phyloP scores from a whole-genome alignment of 116 monocot species.

The Dioscorea cayenensis region DNA sequence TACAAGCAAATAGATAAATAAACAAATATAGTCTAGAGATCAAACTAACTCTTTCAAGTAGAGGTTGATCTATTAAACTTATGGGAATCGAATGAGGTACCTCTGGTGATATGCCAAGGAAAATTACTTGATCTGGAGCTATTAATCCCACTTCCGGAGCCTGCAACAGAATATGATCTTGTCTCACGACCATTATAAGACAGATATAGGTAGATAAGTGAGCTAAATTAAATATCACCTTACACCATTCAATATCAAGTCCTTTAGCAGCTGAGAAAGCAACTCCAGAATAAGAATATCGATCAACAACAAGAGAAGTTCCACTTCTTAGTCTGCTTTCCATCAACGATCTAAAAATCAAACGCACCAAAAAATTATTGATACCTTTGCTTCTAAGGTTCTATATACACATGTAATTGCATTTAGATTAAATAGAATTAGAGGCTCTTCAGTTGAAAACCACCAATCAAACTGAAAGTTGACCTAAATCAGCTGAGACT shows the following conservation, averaged over 20 bases:
- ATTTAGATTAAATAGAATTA: not conserved
- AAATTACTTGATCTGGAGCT: slow-evolving; percentile 88
- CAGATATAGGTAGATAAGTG: not conserved
- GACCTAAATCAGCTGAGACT: too few species aligned
- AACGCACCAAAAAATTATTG: not conserved
- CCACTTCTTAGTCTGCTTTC: slow-evolving; percentile 78
- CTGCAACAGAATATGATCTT: slow-evolving; percentile 18
- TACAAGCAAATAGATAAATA: not conserved
- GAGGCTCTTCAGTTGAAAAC: too few species aligned
- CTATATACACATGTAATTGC: not conserved
- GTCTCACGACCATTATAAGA: not conserved
- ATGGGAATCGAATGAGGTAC: slow-evolving; percentile 16
- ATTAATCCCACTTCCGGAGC: slow-evolving; percentile 76
- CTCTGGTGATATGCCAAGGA: slow-evolving; percentile 79
- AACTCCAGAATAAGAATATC: slow-evolving; percentile 91
- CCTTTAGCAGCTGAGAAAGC: slow-evolving; percentile 95
- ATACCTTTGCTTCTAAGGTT: not conserved
- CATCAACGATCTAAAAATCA: slow-evolving; percentile 63
- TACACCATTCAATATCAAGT: slow-evolving; percentile 84
- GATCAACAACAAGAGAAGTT: slow-evolving; percentile 73
- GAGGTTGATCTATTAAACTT: not conserved
- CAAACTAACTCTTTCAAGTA: not conserved
- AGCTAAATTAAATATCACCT: slow-evolving; percentile 27
- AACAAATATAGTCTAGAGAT: not conserved
- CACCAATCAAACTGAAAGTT: too few species aligned